These are phyloP conservation scores for Lasiosphaeria ovina DNA, from an alignment of 495 filamentous ascomycete genomes.

Conservation along the genomic window DNA sequence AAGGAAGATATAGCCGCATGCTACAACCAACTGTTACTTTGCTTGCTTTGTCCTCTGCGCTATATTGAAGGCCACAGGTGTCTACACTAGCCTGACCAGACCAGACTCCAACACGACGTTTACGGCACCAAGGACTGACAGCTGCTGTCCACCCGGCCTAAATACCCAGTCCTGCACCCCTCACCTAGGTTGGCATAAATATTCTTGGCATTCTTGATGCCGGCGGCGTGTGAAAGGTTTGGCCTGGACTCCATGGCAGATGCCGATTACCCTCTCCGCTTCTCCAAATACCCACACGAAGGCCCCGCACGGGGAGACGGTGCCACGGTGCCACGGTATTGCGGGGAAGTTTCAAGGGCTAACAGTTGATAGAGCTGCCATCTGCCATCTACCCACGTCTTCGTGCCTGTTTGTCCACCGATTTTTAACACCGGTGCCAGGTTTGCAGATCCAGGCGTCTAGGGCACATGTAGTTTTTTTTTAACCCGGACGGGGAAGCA, in stretches of 20 bases:
- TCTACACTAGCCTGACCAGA: too few relatives aligned
- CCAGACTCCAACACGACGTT: too few relatives aligned
- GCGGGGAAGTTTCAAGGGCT: background rate
- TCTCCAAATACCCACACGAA: conserved; percentile 21
- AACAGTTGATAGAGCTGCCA: background rate
- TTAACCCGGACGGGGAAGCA: background rate
- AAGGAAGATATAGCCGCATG: too few relatives aligned
- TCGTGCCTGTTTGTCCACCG: too few relatives aligned
- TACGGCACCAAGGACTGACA: too few relatives aligned
- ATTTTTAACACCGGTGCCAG: background rate
- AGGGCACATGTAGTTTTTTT: background rate
- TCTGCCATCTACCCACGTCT: too few relatives aligned
- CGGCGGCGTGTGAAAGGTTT: conserved; percentile 1
- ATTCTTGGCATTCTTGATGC: background rate
- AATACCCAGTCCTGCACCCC: background rate
- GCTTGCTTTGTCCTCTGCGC: too few relatives aligned
- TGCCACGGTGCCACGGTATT: background rate
- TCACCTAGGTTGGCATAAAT: background rate
- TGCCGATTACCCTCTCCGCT: conserved; percentile 28
- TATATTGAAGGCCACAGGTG: too few relatives aligned
- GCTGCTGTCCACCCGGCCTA: too few relatives aligned
- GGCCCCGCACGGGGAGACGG: conserved; percentile 14
- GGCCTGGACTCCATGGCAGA: conserved; percentile 5
- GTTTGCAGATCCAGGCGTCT: background rate
- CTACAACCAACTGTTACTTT: too few relatives aligned